Conservation (phyloP, 73 alveolate genomes). For the Paramecium caudatum region DNA sequence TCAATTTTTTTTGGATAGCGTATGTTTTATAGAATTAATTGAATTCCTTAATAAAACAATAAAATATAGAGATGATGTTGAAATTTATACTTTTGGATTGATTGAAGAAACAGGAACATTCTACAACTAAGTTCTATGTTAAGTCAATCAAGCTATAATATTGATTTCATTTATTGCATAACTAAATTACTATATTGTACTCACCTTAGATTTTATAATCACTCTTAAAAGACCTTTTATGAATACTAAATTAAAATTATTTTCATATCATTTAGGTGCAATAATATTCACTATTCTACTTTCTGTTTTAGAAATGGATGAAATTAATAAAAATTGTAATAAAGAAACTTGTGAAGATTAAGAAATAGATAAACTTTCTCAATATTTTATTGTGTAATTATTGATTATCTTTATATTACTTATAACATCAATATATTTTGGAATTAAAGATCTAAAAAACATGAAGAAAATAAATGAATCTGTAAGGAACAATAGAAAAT, state of each 20-base stretch:
- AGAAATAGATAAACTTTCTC: too few species aligned
- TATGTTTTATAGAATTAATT: constrained; percentile 8
- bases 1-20: constrained; percentile 46
- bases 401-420: not conserved
- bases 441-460: not conserved
- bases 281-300: not conserved
- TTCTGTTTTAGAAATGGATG: not conserved
- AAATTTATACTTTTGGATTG: constrained; percentile 9
- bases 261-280: constrained; percentile 9
- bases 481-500: not conserved
- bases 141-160: constrained; percentile 1
- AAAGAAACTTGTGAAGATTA: not conserved
- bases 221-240: constrained; percentile 54
- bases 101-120: not conserved
- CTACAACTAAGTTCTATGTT: not conserved
- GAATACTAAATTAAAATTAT: not conserved
- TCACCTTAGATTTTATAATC: constrained; percentile 45
- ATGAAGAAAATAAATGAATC: not conserved
- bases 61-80: not conserved
- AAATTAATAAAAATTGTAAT: not conserved
- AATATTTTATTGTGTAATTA: not conserved
- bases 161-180: not conserved
- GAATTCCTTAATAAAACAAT: not conserved
- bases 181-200: constrained; percentile 35
- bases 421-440: not conserved